These are phyloP conservation scores for Chlorella sp. DNA, from an alignment of 139 green algal species.

Conservation along the genomic window DNA sequence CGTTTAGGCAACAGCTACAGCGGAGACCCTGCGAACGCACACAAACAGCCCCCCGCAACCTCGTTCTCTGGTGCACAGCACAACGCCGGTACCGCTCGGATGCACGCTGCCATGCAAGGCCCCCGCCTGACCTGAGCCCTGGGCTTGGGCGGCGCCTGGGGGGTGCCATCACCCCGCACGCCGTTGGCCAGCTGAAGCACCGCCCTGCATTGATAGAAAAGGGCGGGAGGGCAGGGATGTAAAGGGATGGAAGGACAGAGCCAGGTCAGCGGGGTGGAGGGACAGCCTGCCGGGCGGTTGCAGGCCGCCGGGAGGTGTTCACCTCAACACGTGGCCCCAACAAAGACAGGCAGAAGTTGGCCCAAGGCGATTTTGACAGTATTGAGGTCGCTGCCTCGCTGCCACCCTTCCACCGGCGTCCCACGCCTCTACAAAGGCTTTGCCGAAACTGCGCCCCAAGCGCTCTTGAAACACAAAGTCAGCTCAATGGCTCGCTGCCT, in stretches of 20 bases:
- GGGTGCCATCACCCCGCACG: background rate
- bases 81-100: too few species aligned
- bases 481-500: background rate
- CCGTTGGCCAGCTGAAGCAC: slow-evolving; percentile 29
- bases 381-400: background rate
- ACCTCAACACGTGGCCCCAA: too few species aligned
- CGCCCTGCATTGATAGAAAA: background rate
- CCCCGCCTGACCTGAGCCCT: background rate
- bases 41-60: too few species aligned
- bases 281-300: background rate
- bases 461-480: background rate
- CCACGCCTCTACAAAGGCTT: too few species aligned
- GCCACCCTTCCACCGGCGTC: background rate
- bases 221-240: background rate
- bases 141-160: background rate
- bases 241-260: background rate
- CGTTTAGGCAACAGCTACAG: too few species aligned
- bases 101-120: background rate
- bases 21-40: too few species aligned
- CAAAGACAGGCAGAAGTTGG: background rate
- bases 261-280: background rate
- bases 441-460: too few species aligned
- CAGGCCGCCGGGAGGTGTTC: background rate
- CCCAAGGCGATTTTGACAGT: background rate
- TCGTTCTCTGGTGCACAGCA: too few species aligned